phyloP scores from a whole-genome alignment of 225 moss, liverwort and hornwort species.

The Asterella californica region DNA sequence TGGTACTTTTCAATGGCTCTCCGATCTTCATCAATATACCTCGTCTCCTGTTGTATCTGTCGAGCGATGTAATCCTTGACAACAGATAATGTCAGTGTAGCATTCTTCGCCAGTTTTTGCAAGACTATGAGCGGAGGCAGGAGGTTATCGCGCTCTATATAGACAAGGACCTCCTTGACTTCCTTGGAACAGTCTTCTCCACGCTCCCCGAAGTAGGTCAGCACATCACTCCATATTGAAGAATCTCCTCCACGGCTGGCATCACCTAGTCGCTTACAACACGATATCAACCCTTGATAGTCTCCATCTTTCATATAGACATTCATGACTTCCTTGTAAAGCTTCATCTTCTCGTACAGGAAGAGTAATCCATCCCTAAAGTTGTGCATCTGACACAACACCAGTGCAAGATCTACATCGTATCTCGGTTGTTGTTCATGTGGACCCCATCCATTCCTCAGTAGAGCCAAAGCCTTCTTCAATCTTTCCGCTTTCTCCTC shows the following conservation, averaged over 20 bases:
- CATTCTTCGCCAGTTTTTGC: constrained; percentile 89
- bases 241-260: constrained; percentile 82
- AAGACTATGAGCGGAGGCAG: constrained; percentile 87
- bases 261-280: constrained; percentile 96
- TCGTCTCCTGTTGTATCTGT: constrained; percentile 85
- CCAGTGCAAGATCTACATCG: constrained; percentile 92
- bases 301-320: constrained; percentile 95
- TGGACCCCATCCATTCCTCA: constrained; percentile 89
- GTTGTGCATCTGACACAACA: constrained; percentile 95
- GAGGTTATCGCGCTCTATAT: constrained; percentile 86
- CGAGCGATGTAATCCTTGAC: constrained; percentile 93
- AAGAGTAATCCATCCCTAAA: constrained; percentile 88
- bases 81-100: constrained; percentile 75
- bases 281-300: constrained; percentile 83
- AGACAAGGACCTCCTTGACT: constrained; percentile 82
- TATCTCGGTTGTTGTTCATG: constrained; percentile 90
- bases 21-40: constrained; percentile 88
- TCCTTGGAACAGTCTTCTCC: constrained; percentile 94
- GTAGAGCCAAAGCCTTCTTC: constrained; percentile 73
- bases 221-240: constrained; percentile 87
- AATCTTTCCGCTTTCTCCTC: constrained; percentile 69
- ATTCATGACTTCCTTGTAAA: constrained; percentile 92
- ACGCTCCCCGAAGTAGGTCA: constrained; percentile 90
- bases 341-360: constrained; percentile 96
- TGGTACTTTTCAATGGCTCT: constrained; percentile 94